These are phyloP conservation scores for Eimeria nieschulzi DNA, from an alignment of 169 alveolate species.

Conservation along the genomic window DNA sequence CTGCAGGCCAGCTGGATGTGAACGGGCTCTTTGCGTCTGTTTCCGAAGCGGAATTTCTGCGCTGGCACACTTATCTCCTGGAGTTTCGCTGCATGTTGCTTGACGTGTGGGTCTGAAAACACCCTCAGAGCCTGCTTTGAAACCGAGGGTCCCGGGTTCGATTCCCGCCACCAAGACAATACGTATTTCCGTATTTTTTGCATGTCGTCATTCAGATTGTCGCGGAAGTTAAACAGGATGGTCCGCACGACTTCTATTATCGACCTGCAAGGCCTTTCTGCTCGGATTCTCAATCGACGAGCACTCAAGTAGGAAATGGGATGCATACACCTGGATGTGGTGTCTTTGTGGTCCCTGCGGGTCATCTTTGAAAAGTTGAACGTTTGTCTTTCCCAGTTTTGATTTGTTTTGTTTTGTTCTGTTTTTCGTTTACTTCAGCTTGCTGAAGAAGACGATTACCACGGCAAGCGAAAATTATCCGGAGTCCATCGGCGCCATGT, in stretches of 20 bases:
- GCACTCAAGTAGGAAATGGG: conserved; percentile 51
- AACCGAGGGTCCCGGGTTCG: too few relatives aligned
- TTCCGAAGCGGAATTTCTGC: conserved; percentile 50
- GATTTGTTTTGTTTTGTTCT: neutral
- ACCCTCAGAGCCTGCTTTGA: too few relatives aligned
- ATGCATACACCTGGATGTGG: neutral
- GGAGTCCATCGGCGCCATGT: conserved; percentile 68
- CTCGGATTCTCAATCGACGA: conserved; percentile 71
- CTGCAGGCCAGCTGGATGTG: conserved; percentile 69
- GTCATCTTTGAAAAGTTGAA: neutral
- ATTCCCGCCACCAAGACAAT: too few relatives aligned
- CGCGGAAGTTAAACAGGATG: conserved; percentile 63
- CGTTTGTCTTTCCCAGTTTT: neutral
- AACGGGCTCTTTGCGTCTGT: conserved; percentile 58
- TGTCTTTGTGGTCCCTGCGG: neutral
- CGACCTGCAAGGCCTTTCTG: conserved; percentile 74
- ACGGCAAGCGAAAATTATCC: conserved; percentile 74
- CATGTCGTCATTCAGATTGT: conserved; percentile 37
- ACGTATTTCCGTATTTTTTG: too few relatives aligned
- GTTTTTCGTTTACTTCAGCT: neutral
- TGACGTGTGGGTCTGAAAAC: conserved; percentile 47
- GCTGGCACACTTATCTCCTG: conserved; percentile 69
- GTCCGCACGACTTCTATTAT: conserved; percentile 66
- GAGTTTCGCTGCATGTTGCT: conserved; percentile 74
- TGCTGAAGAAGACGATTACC: conserved; percentile 50